Percentiles rank a stretch among this genome's conserved stretches.
Evolutionary conservation across 2,329 filamentous ascomycete genomes (phyloP).

Genomic region (Didymella glomerata): DNA sequence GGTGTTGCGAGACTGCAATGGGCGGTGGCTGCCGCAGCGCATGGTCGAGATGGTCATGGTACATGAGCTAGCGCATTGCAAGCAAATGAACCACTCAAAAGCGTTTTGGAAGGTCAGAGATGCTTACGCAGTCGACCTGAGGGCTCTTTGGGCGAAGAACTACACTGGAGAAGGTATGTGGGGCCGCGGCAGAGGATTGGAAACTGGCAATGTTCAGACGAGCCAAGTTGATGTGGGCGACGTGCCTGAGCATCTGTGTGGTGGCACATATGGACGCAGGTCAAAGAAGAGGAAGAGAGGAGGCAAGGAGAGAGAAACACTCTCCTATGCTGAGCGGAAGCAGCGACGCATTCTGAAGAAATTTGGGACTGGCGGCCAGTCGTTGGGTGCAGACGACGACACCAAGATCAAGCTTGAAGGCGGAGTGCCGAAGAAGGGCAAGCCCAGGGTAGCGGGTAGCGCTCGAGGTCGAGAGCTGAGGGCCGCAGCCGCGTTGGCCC

Average conservation of each 20-base stretch:
- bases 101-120: conserved; percentile 84
- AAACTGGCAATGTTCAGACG: conserved; percentile 51
- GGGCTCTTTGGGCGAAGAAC: conserved; percentile 70
- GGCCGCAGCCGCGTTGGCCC: conserved; percentile 77
- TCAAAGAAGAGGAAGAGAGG: conserved; percentile 61
- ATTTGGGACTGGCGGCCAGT: conserved; percentile 75
- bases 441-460: conserved; percentile 78
- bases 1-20: conserved; percentile 74
- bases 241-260: conserved; percentile 72
- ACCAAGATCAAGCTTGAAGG: conserved; percentile 72
- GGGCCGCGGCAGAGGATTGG: conserved; percentile 73
- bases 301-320: conserved; percentile 54
- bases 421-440: conserved; percentile 67
- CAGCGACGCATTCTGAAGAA: conserved; percentile 77
- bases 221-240: conserved; percentile 37
- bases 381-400: conserved; percentile 74
- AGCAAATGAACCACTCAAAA: conserved; percentile 88
- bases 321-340: conserved; percentile 76
- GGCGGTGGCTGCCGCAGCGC: conserved; percentile 77
- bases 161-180: conserved; percentile 87
- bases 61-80: conserved; percentile 87
- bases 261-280: conserved; percentile 74
- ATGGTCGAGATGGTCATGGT: conserved; percentile 97
- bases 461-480: conserved; percentile 77
- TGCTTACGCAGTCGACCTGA: conserved; percentile 74